Evolutionary conservation across 2,329 filamentous ascomycete genomes (phyloP), one percentile per base, ranked within the genome.

Genomic region (Hypoxylon sp.): DNA sequence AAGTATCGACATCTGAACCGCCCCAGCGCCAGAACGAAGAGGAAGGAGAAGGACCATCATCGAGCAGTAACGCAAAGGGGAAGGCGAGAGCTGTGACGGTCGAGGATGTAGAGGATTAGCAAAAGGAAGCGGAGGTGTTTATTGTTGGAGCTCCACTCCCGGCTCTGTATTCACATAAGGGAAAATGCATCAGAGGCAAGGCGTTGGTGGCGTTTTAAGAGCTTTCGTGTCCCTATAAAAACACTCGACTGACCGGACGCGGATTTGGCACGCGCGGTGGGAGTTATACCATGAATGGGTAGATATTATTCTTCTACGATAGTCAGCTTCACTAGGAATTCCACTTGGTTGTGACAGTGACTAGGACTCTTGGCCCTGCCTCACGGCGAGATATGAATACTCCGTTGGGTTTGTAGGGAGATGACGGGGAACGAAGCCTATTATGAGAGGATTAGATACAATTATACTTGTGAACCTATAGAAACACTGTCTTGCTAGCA

Each of bases 161-260:
- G 62, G 58, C 65, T 69, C 61, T 73, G 67, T 77, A 72, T 72
- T 69, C 54, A 71, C 56, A 70, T 47, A 58, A 46, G 61, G 61
- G 58, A 59, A 69, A 74, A 71, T 73, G 73, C 73, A 75, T 76
- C 58, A 70, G 69, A 68, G 73, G 74, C 73, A 75, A 71, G 75
- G 75, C 75, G 75, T 77, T 77, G 70, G 74, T 27, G 75, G 74
- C 69, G 73, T 76, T 76, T 75, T 75, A 37, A 13, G 52, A 59
- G 48, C 32, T 66, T 66, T 67, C 21, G 32, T 32, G 52, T 64
- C 55, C 58, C 46, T 48, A 59, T 21, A 53, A 63, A 58, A 60
- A 54, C 47, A 51, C 48, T 48, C 59, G 58, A 61, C 19, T 44
- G 67, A 54, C 17, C 2, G 17, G 19, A 35, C 57, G 50, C 47